These are phyloP conservation scores for Tetrapisispora iriomotensis DNA, from an alignment of 805 yeast species.

Conservation along the genomic window DNA sequence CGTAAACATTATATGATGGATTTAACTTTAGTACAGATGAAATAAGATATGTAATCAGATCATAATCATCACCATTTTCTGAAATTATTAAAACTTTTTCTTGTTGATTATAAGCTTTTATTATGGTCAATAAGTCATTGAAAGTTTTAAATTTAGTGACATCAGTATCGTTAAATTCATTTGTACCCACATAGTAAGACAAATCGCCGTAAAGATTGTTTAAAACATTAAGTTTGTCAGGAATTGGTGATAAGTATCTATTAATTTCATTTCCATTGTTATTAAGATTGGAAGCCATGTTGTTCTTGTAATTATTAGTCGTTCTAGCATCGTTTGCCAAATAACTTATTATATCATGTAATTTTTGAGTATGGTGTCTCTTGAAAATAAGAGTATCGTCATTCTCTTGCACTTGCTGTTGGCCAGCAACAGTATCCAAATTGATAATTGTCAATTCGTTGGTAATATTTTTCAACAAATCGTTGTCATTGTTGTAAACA, in stretches of 20 bases:
- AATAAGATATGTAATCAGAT: conserved; percentile 17
- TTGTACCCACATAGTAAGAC: conserved; percentile 5
- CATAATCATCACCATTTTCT: conserved; percentile 22
- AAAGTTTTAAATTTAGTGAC: conserved; percentile 17
- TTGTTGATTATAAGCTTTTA: conserved; percentile 12
- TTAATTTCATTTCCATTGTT: background rate
- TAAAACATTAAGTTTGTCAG: conserved; percentile 1
- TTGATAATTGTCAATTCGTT: conserved; percentile 29
- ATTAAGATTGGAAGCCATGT: background rate
- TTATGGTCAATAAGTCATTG: conserved; percentile 23
- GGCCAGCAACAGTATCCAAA: conserved; percentile 27
- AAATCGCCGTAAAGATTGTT: conserved; percentile 7
- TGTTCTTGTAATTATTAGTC: background rate
- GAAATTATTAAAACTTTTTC: conserved; percentile 19
- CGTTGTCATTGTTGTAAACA: background rate
- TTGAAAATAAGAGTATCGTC: conserved; percentile 5
- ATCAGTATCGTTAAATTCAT: conserved; percentile 11
- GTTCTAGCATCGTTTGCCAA: background rate
- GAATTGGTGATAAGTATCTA: conserved; percentile 3
- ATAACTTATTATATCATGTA: conserved; percentile 7
- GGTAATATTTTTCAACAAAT: conserved; percentile 7
- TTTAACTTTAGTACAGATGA: conserved; percentile 20
- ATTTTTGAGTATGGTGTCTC: conserved; percentile 16
- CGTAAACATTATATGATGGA: conserved; percentile 14
- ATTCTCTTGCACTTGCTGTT: conserved; percentile 18